These are phyloP conservation scores for Dentipellis fragilis DNA, from an alignment of 768 basidiomycete genomes.

Conservation along the genomic window DNA sequence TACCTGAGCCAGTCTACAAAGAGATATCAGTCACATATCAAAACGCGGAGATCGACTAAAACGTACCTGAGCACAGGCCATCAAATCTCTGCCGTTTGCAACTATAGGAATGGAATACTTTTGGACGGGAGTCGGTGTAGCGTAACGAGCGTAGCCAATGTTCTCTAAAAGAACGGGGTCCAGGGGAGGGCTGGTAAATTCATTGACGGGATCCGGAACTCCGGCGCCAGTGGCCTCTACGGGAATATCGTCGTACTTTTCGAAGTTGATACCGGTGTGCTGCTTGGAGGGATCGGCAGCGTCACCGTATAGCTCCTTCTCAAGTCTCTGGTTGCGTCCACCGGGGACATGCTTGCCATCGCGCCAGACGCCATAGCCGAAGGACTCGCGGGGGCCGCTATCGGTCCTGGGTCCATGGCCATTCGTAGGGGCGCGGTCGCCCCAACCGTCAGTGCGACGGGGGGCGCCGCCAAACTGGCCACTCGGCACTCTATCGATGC, in stretches of 20 bases:
- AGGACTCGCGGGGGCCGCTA: conserved; percentile 37
- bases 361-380: conserved; percentile 74
- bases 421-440: conserved; percentile 23
- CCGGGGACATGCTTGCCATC: conserved; percentile 86
- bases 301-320: conserved; percentile 95
- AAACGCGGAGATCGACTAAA: not conserved
- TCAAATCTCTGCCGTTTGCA: conserved; percentile 77
- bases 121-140: conserved; percentile 96
- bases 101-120: conserved; percentile 99
- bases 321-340: conserved; percentile 73
- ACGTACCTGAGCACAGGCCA: conserved; percentile 88
- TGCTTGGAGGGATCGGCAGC: conserved; percentile 76
- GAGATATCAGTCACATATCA: conserved; percentile 11
- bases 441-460: conserved; percentile 33
- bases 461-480: conserved; percentile 22
- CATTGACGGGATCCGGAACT: conserved; percentile 89
- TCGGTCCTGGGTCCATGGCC: conserved; percentile 29
- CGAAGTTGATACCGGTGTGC: conserved; percentile 98
- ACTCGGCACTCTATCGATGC: conserved; percentile 31
- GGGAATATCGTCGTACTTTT: conserved; percentile 99
- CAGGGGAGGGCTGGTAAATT: conserved; percentile 82
- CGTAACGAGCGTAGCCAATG: conserved; percentile 86
- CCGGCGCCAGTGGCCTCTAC: conserved; percentile 96
- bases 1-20: conserved; percentile 92
- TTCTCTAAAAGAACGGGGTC: conserved; percentile 94